A percentile compares a stretch with the other conserved stretches of the same genome.
These are phyloP conservation scores for Saccharomyces hybrid DNA, from an alignment of 1,139 yeast genomes.

Conservation along the genomic window DNA sequence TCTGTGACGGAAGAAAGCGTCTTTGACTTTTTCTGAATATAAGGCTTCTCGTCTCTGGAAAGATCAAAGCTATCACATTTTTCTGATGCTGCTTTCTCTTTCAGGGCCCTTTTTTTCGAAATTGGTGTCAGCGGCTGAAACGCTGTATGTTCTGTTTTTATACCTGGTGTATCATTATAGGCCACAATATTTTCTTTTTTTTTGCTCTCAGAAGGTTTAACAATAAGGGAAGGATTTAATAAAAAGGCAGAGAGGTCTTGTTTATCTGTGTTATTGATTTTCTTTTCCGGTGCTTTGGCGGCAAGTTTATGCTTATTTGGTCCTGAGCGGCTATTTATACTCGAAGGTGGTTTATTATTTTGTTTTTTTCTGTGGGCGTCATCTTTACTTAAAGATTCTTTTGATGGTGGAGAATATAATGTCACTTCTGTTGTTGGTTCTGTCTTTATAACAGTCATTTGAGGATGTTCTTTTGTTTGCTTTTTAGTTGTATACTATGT, in stretches of 20 bases:
- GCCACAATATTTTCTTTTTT: not conserved
- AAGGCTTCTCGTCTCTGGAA: not conserved
- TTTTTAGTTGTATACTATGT: not conserved
- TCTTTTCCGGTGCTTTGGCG: not conserved
- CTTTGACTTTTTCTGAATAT: not conserved
- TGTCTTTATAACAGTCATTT: not conserved
- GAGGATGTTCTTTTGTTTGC: not conserved
- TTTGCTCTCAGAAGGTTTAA: conserved; percentile 2
- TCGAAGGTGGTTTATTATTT: not conserved
- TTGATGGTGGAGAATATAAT: not conserved
- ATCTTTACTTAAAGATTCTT: not conserved
- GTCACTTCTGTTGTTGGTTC: not conserved
- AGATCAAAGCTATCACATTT: not conserved
- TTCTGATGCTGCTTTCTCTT: not conserved
- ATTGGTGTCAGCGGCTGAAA: not conserved
- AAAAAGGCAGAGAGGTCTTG: not conserved
- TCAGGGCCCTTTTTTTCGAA: not conserved
- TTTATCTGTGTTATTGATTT: not conserved
- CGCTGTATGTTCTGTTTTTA: not conserved
- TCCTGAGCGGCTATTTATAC: not conserved
- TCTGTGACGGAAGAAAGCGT: not conserved
- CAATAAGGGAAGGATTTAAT: conserved; percentile 1
- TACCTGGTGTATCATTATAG: not conserved
- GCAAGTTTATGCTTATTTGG: not conserved
- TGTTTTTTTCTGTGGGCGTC: not conserved